Evolutionary conservation across 768 basidiomycete genomes (phyloP).

Genomic region (Xerocomellus intermedius): DNA sequence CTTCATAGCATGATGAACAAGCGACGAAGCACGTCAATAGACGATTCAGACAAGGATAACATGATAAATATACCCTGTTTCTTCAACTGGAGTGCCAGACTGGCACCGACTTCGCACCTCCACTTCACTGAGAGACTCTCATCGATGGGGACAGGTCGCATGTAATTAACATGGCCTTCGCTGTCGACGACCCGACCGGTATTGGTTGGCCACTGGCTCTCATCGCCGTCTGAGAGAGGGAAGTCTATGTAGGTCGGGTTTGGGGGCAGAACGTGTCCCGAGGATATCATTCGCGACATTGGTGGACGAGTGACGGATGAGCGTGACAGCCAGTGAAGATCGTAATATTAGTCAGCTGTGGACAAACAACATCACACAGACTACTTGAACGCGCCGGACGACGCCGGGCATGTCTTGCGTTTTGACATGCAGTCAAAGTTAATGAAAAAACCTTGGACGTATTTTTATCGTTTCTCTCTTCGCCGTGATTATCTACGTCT

Average conservation of each 20-base stretch:
- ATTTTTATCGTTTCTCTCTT: background rate
- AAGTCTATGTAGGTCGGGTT: conserved; percentile 61
- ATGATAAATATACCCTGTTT: conserved; percentile 47
- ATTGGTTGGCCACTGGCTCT: conserved; percentile 53
- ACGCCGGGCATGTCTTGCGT: no score
- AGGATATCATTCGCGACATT: conserved; percentile 24
- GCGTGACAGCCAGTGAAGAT: background rate
- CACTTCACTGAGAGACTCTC: conserved; percentile 56
- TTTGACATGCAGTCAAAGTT: no score
- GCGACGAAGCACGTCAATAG: conserved; percentile 1
- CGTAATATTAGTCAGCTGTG: conserved; percentile 11
- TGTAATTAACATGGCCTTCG: conserved; percentile 72
- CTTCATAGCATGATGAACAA: background rate
- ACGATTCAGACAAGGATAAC: background rate
- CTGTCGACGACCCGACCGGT: conserved; percentile 50
- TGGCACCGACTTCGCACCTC: conserved; percentile 44
- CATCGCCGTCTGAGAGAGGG: conserved; percentile 57
- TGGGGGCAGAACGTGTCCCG: conserved; percentile 40
- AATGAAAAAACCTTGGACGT: background rate
- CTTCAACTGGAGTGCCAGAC: conserved; percentile 43
- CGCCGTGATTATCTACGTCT: conserved; percentile 67
- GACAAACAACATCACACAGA: conserved; percentile 1
- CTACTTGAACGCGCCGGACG: no score
- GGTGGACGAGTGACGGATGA: background rate
- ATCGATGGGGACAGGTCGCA: conserved; percentile 52